These are phyloP conservation scores for Dentipellis sp. DNA, from an alignment of 768 basidiomycete species.

Conservation along the genomic window DNA sequence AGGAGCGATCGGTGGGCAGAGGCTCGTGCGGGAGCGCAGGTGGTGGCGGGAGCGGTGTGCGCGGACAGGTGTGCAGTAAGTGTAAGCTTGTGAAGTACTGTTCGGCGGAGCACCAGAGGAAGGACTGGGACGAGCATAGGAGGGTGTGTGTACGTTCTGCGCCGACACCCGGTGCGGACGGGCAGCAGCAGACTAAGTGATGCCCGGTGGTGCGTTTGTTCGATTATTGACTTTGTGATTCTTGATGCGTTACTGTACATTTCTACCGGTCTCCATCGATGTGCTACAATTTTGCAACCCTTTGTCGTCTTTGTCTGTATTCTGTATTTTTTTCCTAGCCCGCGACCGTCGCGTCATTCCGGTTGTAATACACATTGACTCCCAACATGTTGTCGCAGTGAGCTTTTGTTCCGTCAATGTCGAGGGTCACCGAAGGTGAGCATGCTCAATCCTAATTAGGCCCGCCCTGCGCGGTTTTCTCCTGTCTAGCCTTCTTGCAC, in stretches of 20 bases:
- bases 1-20: constrained; percentile 4
- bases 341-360: too few species aligned
- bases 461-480: too few species aligned
- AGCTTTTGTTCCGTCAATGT: too few species aligned
- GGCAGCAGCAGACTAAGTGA: too few species aligned
- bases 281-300: too few species aligned
- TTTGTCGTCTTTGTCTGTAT: too few species aligned
- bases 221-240: not conserved
- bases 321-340: too few species aligned
- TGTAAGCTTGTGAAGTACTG: constrained; percentile 76
- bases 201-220: not conserved
- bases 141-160: constrained; percentile 48
- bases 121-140: constrained; percentile 73
- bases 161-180: not conserved
- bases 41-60: constrained; percentile 7
- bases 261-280: not conserved
- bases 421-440: too few species aligned
- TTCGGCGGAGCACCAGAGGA: constrained; percentile 62
- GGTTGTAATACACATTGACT: too few species aligned
- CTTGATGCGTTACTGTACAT: not conserved
- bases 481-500: too few species aligned
- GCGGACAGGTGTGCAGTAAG: constrained; percentile 63
- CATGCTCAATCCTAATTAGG: too few species aligned
- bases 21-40: constrained; percentile 3
- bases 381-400: too few species aligned